Evolutionary conservation across 2,329 filamentous ascomycete species (phyloP), one percentile per base, ranked within the genome.

Genomic region (Phaeomoniella chlamydospora): DNA sequence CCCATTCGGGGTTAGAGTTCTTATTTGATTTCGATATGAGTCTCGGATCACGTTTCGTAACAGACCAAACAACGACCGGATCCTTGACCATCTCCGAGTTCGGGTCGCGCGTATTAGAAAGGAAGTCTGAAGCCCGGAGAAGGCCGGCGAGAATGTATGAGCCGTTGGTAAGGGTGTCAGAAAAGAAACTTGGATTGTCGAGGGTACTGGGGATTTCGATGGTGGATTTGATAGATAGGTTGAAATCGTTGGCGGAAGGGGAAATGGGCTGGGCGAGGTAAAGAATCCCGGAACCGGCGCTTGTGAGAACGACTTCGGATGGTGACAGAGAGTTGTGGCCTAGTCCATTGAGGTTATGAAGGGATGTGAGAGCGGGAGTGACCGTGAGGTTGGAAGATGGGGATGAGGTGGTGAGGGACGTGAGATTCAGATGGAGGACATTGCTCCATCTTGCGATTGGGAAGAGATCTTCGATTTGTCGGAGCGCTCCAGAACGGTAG

Each of bases 101-200:
- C 63, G 49, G 0, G 48, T 48, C 4, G 5, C 32, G 4, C 17
- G 45, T 45, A 2, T 46, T 49, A 0, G 45, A 44, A 1, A 39
- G 12, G 0, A 75, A 37, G 3, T 68, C 53, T 2, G 60, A 18
- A 0, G 44, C 59, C 9, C 57, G 56, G 0, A 59, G 48, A 0
- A 75, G 31, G 1, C 73, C 72, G 0, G 65, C 57, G 0, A 67
- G 45, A 1, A 77, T 49, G 34, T 68, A 69, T 12, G 62, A 62
- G 39, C 75, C 67, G 14, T 54, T 52, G 0, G 45, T 52, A 0
- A 43, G 41, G 0, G 55, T 57, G 35, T 78, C 74, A 0, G 48
- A 38, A 45, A 71, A 78, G 49, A 67, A 77, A 43, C 50, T 65
- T 0, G 73, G 72, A 40, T 78, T 78, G 44, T 78, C 73, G 10